These are phyloP conservation scores for Chlamydomonas applanata DNA, from an alignment of 139 green algal species.

Conservation along the genomic window DNA sequence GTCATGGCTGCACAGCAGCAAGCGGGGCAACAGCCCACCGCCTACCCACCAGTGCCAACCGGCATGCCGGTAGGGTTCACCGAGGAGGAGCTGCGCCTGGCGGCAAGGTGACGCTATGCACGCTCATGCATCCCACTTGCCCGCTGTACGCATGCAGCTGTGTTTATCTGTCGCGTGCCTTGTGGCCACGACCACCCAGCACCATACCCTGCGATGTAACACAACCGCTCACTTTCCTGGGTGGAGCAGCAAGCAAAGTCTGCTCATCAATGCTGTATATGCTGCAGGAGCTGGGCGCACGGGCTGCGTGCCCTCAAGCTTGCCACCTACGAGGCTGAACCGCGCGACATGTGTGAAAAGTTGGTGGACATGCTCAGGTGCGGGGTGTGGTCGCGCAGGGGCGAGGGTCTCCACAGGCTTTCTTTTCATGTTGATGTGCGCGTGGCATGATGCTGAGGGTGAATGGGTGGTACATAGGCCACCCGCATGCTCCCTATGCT, in stretches of 20 bases:
- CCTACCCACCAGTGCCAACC: neutral
- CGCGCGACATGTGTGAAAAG: conserved; percentile 21
- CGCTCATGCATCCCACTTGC: too few relatives aligned
- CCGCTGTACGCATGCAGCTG: neutral
- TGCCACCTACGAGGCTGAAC: conserved; percentile 9
- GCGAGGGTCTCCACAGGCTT: conserved; percentile 1
- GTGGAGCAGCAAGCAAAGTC: too few relatives aligned
- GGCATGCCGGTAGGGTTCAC: conserved; percentile 19
- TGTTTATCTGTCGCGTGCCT: neutral
- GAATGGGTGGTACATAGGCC: conserved; percentile 13
- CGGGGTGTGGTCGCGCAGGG: conserved; percentile 6
- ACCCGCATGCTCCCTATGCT: too few relatives aligned
- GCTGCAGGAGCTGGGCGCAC: conserved; percentile 25
- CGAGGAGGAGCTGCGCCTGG: conserved; percentile 35
- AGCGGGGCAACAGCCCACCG: neutral
- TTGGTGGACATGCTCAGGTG: conserved; percentile 38
- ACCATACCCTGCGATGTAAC: too few relatives aligned
- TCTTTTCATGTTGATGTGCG: conserved; percentile 6
- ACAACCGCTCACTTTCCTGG: too few relatives aligned
- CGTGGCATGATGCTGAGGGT: neutral
- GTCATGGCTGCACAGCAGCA: conserved; percentile 4
- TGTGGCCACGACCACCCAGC: too few relatives aligned
- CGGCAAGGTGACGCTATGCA: conserved; percentile 5
- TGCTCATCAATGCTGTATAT: too few relatives aligned
- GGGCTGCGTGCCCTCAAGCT: conserved; percentile 29